These are phyloP conservation scores for Austroboletus rostrupii DNA, from an alignment of 1,284 basidiomycete species.

Conservation along the genomic window DNA sequence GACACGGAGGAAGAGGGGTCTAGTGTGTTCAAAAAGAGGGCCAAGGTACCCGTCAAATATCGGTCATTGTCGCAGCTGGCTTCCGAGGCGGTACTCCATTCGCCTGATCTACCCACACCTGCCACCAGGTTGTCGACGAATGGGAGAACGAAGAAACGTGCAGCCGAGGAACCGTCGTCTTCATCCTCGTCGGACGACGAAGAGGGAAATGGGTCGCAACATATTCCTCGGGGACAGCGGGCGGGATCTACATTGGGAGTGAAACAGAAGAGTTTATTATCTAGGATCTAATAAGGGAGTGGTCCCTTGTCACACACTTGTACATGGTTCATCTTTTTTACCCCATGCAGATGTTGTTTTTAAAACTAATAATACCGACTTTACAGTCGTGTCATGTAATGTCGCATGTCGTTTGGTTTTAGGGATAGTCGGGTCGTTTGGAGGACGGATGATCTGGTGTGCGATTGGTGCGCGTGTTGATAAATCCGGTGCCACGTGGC, in stretches of 20 bases:
- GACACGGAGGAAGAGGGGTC: slow-evolving; percentile 36
- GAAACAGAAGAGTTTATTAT: slow-evolving; percentile 24
- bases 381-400: too few species aligned
- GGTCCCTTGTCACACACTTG: too few species aligned
- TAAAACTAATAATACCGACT: too few species aligned
- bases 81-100: slow-evolving; percentile 39
- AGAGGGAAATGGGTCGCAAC: slow-evolving; percentile 37
- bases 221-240: slow-evolving; percentile 55
- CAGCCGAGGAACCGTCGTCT: slow-evolving; percentile 32
- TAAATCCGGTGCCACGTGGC: too few species aligned
- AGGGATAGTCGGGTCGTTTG: too few species aligned
- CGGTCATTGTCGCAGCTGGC: slow-evolving; percentile 53
- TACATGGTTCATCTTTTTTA: too few species aligned
- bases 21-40: slow-evolving; percentile 24
- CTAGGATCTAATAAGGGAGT: slow-evolving; percentile 1
- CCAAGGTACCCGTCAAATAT: slow-evolving; percentile 30
- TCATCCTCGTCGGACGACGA: slow-evolving; percentile 40
- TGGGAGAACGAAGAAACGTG: slow-evolving; percentile 32
- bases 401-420: too few species aligned
- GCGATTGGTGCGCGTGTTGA: too few species aligned
- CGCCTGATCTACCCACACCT: slow-evolving; percentile 28
- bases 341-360: too few species aligned
- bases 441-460: too few species aligned
- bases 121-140: slow-evolving; percentile 16
- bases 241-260: slow-evolving; percentile 41